Conservation (phyloP, 805 yeast genomes). For the Diddensiella transvaalensis region DNA sequence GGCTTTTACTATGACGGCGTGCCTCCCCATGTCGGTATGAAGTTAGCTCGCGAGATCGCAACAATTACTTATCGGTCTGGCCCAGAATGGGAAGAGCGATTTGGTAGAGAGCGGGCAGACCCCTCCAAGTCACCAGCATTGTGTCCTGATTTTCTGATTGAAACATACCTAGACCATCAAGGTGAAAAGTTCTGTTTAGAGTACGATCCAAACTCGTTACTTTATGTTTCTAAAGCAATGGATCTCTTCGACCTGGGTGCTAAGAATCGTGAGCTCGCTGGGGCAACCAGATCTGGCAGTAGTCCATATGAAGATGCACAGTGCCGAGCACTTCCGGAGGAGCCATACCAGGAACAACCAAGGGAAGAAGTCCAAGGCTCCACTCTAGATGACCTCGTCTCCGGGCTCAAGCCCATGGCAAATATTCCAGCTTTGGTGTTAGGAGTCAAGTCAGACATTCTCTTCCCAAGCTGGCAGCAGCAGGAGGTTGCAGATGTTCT, state of each 20-base stretch:
- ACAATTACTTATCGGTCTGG: slow-evolving; percentile 93
- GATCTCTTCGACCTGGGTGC: slow-evolving; percentile 80
- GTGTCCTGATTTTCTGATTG: slow-evolving; percentile 90
- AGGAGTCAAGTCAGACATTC: slow-evolving; percentile 89
- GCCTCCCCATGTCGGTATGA: slow-evolving; percentile 95
- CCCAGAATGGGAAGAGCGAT: slow-evolving; percentile 94
- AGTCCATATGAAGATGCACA: slow-evolving; percentile 17
- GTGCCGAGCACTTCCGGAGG: slow-evolving; percentile 43
- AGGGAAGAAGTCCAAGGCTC: slow-evolving; percentile 45
- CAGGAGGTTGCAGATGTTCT: slow-evolving; percentile 68
- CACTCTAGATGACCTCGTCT: slow-evolving; percentile 53
- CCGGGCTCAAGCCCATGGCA: slow-evolving; percentile 62
- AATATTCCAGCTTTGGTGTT: slow-evolving; percentile 68
- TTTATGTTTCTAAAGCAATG: slow-evolving; percentile 91
- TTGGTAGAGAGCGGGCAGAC: slow-evolving; percentile 84
- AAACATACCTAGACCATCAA: slow-evolving; percentile 89
- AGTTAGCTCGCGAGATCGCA: slow-evolving; percentile 87
- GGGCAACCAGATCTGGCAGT: slow-evolving; percentile 7
- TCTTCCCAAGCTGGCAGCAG: slow-evolving; percentile 96
- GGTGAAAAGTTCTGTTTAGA: slow-evolving; percentile 92
- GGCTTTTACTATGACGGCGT: slow-evolving; percentile 76
- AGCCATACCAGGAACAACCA: slow-evolving; percentile 54
- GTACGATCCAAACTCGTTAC: slow-evolving; percentile 84
- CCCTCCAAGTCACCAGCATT: slow-evolving; percentile 76
- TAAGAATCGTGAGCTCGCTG: slow-evolving; percentile 16